Evolutionary conservation across 2,329 filamentous ascomycete species (phyloP), one percentile per base, ranked within the genome.

Genomic region (Claviceps sorghi): DNA sequence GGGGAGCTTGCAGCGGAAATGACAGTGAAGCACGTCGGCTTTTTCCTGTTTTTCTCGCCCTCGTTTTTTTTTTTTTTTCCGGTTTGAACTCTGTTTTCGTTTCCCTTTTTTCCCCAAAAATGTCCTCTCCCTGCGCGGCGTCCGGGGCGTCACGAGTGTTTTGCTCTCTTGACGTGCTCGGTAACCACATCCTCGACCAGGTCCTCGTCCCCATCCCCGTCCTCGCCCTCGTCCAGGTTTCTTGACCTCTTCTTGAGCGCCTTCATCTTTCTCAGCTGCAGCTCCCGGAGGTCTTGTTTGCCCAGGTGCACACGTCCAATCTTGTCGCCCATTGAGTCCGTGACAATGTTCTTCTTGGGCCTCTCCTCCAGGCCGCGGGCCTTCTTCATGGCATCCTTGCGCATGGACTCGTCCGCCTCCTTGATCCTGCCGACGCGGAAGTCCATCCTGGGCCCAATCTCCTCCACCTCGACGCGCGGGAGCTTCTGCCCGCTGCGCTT

Each of bases 211-310:
- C n/a, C n/a, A n/a, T n/a, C n/a, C n/a, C n/a, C n/a, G 54, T 72
- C 72, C 17, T 62, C 72, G 4, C 71, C 74, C 50, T 77, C 79
- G 56, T 82, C 82, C 26, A 5, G 26, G 26, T 26, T 26, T 52
- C 88, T 80, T 58, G 78, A 82, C 58, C 93, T 78, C 80, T 97
- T 78, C 80, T 97, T 98, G 59, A 98, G 70, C 59, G 90, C 93
- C 82, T 98, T 98, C 90, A 98, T 97, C 81, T 98, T 98, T 65
- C 93, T 83, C 51, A 90, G 94, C 75, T 98, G 93, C 69, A 98
- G 69, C 61, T 85, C 79, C 64, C 75, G 77, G 54, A 98, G 77
- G 71, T 98, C 89, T 71, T 96, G 89, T 73, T 84, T 88, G 63
- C 86, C 88, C 55, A 95, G 70, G 68, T 98, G 93, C 57, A 98